Conservation (phyloP, 176 grass and related monocot species). For the Dendrocalamus sinicus region DNA sequence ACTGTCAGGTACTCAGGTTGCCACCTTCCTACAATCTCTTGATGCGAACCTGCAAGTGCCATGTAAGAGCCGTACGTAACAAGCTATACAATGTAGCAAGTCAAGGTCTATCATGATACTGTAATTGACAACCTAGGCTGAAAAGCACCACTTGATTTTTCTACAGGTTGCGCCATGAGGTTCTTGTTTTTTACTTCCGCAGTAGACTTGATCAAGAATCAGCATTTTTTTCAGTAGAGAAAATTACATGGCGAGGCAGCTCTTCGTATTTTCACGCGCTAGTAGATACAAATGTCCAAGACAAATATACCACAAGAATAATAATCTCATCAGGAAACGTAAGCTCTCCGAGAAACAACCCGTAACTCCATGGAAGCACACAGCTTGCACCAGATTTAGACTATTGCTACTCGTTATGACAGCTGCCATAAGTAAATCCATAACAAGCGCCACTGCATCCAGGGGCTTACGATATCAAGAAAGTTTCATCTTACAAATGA, state of each 20-base stretch:
- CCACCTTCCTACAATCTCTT: neutral
- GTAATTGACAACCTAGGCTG: neutral
- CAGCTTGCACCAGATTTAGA: neutral
- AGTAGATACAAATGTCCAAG: neutral
- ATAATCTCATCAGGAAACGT: neutral
- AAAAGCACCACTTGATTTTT: neutral
- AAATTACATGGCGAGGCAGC: neutral
- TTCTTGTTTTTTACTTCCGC: neutral
- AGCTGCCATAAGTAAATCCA: neutral
- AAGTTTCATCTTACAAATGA: no score
- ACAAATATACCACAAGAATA: neutral
- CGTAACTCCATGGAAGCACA: neutral
- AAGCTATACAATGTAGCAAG: neutral
- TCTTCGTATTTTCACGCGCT: neutral
- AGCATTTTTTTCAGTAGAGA: neutral
- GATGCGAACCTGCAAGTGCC: constrained; percentile 5
- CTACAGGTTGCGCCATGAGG: neutral
- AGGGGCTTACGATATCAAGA: no score
- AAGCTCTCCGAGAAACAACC: no score
- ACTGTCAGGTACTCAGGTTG: neutral
- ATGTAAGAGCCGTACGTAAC: neutral
- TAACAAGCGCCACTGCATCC: neutral
- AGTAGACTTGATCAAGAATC: neutral
- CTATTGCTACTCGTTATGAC: neutral
- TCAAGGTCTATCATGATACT: neutral